Base-by-base conservation (phyloP, 805 yeast species). In the Spencermartinsiella europaea region DNA sequence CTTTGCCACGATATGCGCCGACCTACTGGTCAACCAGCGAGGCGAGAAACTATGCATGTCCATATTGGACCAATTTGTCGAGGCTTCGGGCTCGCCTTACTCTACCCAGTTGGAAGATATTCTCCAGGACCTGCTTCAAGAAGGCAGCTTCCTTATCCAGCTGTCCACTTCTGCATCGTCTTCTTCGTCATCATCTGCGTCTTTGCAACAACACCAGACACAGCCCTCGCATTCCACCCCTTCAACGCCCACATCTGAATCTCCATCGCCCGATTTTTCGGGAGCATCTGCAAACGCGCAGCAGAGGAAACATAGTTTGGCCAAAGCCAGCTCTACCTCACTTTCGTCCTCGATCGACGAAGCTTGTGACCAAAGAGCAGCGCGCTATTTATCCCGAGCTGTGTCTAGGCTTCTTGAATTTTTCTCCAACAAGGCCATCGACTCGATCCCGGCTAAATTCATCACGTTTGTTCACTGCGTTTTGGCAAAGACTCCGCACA, bases 1-100 rank as follows among this genome's bases (percentile, higher is more conserved):
- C 21, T 61, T 64, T 40, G 54, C 67, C 1, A 54, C 59, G 12
- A 42, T 59, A 19, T 51, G 54, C 34, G 48, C 59, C 4, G 40
- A 42, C 14, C 46, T 60, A 14, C 19, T 58, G n/a, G 51, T 50
- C 21, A 40, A 47, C 37, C 44, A 51, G n/a, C 37, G 51, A 38
- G 57, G 51, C 16, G 57, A 53, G 25, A 22, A 12, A 12, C 27
- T 57, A 4, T 49, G 54, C 22, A 42, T 47, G 19, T 54, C 60
- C 1, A 28, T 59, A 2, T 48, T 59, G 20, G 53, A 51, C 27
- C 42, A 48, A 22, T 41, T 58, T 22, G 42, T 53, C 39, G 45
- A 47, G 8, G 36, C 40, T 5, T 31, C 52, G 3, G 53, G 55
- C 5, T 34, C 22, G 34, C 42, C 49, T 5, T 51, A 28, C 22